Conservation (phyloP, 2,329 filamentous ascomycete species). For the Cladophialophora immunda region DNA sequence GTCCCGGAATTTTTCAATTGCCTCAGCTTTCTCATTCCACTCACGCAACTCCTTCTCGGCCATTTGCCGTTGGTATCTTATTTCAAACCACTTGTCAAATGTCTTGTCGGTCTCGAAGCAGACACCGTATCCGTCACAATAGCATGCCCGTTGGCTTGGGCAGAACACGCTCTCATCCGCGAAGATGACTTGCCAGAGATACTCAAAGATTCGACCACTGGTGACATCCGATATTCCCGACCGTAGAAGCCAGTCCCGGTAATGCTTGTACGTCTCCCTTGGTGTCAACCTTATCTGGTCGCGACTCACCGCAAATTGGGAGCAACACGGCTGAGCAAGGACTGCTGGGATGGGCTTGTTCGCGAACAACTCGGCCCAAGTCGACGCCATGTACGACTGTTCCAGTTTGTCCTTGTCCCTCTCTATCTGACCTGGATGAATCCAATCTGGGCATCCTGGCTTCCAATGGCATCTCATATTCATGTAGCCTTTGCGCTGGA, state of each 20-base stretch:
- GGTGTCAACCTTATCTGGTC: conserved; percentile 65
- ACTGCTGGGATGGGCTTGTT: conserved; percentile 55
- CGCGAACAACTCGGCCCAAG: conserved; percentile 59
- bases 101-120: conserved; percentile 64
- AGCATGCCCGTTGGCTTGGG: conserved; percentile 64
- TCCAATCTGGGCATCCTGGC: conserved; percentile 67
- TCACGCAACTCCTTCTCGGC: conserved; percentile 52
- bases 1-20: conserved; percentile 45
- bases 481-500: conserved; percentile 65
- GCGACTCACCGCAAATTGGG: conserved; percentile 68
- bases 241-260: conserved; percentile 68
- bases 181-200: conserved; percentile 71
- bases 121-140: conserved; percentile 70
- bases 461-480: conserved; percentile 67
- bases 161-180: conserved; percentile 58
- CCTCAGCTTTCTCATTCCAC: conserved; percentile 51
- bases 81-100: conserved; percentile 59
- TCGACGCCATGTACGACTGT: conserved; percentile 55
- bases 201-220: conserved; percentile 69
- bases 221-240: conserved; percentile 65
- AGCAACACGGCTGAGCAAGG: conserved; percentile 69
- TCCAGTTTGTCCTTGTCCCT: conserved; percentile 55
- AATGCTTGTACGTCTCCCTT: conserved; percentile 62
- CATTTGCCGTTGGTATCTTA: conserved; percentile 54
- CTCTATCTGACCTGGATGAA: conserved; percentile 57